Evolutionary conservation across 257 asterid species (phyloP), one percentile per base, ranked within the genome.

Genomic region (Asclepias syriaca): DNA sequence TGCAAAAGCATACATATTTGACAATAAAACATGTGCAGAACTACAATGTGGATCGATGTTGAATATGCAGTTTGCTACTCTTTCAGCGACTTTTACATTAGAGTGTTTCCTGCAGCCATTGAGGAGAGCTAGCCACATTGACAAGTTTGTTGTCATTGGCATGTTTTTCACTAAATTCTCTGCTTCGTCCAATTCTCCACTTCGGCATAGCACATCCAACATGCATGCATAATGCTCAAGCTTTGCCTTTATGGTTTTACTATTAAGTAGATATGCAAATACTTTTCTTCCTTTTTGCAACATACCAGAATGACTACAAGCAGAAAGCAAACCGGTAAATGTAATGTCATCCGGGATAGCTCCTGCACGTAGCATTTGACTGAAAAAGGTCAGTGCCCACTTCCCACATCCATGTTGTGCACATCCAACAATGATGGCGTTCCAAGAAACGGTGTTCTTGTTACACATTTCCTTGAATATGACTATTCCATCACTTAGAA

Each of bases 231-330:
- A 94, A 83, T 94, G 99, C 89, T 88, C 97, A 50, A 89, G 82
- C 81, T 84, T 87, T 73, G 77, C 70, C 50, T 84, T 75, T 6
- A 78, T 49, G 29, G 61, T n/a, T 64, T 79, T 57, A 48, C 29
- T 19, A 19, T 53, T 69, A 7, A 14, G 61, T 58, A 91, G 74
- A 75, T 75, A 77, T 22, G 79, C 27, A 72, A 94, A 94, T 40
- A 89, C 70, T 74, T 45, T 75, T 67, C 81, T 79, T 73, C 95
- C 97, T 83, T 89, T 88, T 59, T 70, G 77, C 27, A 89, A 84
- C 89, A 85, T 78, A n/a, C 97, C 97, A 10, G 96, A 88, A 77
- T 88, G 99, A 76, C 97, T 94, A 78, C 96, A 91, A 4, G 99
- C 90, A 58, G 70, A 85, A 63, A 94, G 99, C 83, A 94, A 80